Evolutionary conservation across 352 stramenopile species (phyloP), one percentile per base, ranked within the genome.

Genomic region (Halophytophthora polymorphica): DNA sequence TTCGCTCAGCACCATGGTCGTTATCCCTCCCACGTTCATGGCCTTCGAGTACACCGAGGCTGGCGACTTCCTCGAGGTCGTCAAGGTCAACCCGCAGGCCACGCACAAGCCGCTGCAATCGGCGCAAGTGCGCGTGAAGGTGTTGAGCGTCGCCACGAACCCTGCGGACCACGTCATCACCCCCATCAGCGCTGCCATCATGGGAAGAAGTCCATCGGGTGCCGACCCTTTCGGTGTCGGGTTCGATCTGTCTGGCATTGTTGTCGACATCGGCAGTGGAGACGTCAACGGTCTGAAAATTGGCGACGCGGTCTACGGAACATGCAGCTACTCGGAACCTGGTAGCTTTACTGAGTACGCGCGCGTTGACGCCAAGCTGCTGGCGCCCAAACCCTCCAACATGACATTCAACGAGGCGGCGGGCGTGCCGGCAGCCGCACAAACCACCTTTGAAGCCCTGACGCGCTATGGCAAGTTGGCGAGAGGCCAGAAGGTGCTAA

Each of bases 371-470:
- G 36, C 17, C 1, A 0, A 58, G 36, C 21, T 56, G 6, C 35
- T 77, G 6, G 46, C 52, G 11, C 42, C 33, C 41, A 77, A 77
- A 37, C 67, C 67, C 2, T 49, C 37, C 34, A 59, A 35, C 6
- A 15, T 73, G 6, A 50, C 53, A 17, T 77, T 77, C 45, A 41
- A 64, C 14, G 19, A 77, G 23, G 63, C 59, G 12, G 72, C 70
- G 4, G 56, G 70, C 17, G 15, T 83, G 12, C 50, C 54, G 15
- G 46, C 58, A 2, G 63, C 56, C 0, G 76, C 65, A 40, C 22
- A 77, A 29, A 77, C 69, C 1, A 64, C 53, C 3, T 55, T 77
- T 29, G 63, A 82, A 48, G 50, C 40, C 25, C 51, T 85, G 18
- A 25, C 50, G 19, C 39, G 39, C 2, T 40, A 60, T 44, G 43